Percentiles rank a stretch among this genome's conserved stretches.
These are phyloP conservation scores for Linanthus parryae DNA, from an alignment of 148 eudicot species.

Conservation along the genomic window DNA sequence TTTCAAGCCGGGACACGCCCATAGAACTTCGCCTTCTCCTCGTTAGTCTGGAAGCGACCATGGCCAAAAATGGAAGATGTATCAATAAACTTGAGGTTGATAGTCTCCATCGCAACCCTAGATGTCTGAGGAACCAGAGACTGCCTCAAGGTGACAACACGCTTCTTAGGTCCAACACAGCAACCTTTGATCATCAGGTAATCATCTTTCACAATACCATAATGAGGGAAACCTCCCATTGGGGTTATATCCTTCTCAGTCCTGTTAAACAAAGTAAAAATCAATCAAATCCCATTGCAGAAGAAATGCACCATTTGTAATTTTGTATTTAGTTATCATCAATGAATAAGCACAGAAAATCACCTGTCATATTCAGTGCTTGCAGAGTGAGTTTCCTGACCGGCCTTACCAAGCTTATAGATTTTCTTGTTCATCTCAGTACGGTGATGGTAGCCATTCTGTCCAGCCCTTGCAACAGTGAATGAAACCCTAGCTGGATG, in stretches of 20 bases:
- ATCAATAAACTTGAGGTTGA: slow-evolving; percentile 37
- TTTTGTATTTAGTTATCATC: neutral
- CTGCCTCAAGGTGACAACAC: slow-evolving; percentile 44
- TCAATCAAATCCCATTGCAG: neutral
- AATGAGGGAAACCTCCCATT: slow-evolving; percentile 45
- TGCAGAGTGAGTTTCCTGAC: slow-evolving; percentile 37
- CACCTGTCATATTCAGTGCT: slow-evolving; percentile 44
- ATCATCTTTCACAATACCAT: slow-evolving; percentile 39
- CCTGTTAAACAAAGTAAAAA: slow-evolving; percentile 9
- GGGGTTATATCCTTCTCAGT: slow-evolving; percentile 50
- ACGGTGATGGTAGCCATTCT: slow-evolving; percentile 43
- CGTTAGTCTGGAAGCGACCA: slow-evolving; percentile 39
- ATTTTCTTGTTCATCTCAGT: slow-evolving; percentile 45
- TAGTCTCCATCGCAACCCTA: slow-evolving; percentile 32
- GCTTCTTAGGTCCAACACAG: slow-evolving; percentile 41
- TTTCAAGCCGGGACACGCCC: slow-evolving; percentile 26
- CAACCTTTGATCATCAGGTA: slow-evolving; percentile 45
- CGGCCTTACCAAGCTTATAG: slow-evolving; percentile 38
- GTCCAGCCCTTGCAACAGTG: slow-evolving; percentile 47
- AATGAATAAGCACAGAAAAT: neutral
- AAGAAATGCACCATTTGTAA: neutral
- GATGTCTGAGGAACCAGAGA: slow-evolving; percentile 34
- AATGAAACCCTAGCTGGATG: slow-evolving; percentile 48
- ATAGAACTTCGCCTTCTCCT: slow-evolving; percentile 33
- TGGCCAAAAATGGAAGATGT: slow-evolving; percentile 44